A percentile compares a stretch with the other conserved stretches of the same genome.
These are phyloP conservation scores for Pseudogymnoascus sp. DNA, from an alignment of 2,329 filamentous ascomycete genomes.

Conservation along the genomic window DNA sequence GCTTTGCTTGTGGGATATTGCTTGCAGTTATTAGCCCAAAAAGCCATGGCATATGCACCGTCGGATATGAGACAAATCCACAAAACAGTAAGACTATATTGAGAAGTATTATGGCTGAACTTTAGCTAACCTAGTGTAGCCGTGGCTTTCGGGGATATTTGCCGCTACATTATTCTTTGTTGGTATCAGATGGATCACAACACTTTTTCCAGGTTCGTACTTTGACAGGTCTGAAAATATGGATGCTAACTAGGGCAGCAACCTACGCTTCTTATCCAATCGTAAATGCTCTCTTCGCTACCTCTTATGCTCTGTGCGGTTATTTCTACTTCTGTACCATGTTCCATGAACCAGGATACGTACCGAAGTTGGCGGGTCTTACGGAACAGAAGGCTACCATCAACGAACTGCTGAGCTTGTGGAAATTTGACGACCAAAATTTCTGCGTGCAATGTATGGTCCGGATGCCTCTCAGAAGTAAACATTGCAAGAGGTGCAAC, in stretches of 20 bases:
- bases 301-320: conserved; percentile 55
- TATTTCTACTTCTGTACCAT: conserved; percentile 89
- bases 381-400: conserved; percentile 85
- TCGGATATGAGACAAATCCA: conserved; percentile 84
- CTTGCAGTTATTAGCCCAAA: conserved; percentile 69
- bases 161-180: conserved; percentile 77
- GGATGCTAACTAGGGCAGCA: conserved; percentile 32
- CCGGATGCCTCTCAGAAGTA: conserved; percentile 82
- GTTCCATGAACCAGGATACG: conserved; percentile 82
- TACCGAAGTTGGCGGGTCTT: conserved; percentile 82
- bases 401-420: conserved; percentile 71
- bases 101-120: not conserved
- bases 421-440: conserved; percentile 89
- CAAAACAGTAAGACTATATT: conserved; percentile 57
- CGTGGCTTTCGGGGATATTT: conserved; percentile 91
- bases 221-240: not conserved
- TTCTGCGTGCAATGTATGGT: conserved; percentile 96
- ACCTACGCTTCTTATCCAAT: conserved; percentile 61
- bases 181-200: conserved; percentile 65
- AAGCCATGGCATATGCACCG: conserved; percentile 73
- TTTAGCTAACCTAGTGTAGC: conserved; percentile 41
- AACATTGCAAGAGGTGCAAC: conserved; percentile 86
- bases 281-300: conserved; percentile 66
- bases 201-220: conserved; percentile 60
- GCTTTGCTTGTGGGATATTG: conserved; percentile 57